phyloP scores from a whole-genome alignment of 495 filamentous ascomycete species.

The Ascodesmis nigricans region DNA sequence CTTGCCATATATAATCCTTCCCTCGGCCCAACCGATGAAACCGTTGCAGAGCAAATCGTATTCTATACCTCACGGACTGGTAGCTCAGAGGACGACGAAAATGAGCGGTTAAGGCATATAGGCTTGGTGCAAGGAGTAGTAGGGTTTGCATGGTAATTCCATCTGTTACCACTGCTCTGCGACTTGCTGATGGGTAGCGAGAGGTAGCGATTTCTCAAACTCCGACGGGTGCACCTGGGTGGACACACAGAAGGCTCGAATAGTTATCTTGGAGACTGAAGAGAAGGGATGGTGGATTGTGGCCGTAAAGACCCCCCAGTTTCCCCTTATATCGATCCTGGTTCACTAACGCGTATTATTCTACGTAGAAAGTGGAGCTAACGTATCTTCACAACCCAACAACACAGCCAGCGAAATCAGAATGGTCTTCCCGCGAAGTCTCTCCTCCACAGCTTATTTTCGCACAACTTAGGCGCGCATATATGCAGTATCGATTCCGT shows the following conservation, averaged over 20 bases:
- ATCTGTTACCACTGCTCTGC: not conserved
- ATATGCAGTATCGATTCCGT: constrained; percentile 68
- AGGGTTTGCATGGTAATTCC: constrained; percentile 51
- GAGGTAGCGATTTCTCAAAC: constrained; percentile 48
- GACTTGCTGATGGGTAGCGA: constrained; percentile 6
- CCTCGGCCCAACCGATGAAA: constrained; percentile 72
- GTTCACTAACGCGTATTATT: constrained; percentile 27
- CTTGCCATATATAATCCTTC: constrained; percentile 87
- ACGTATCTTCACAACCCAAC: constrained; percentile 22
- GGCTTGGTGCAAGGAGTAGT: constrained; percentile 97
- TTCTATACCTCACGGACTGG: constrained; percentile 54
- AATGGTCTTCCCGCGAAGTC: constrained; percentile 78
- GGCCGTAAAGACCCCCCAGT: constrained; percentile 49
- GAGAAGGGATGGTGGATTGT: constrained; percentile 81
- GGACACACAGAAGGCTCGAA: constrained; percentile 71
- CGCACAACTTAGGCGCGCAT: constrained; percentile 59
- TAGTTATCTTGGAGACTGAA: constrained; percentile 66
- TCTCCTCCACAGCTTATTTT: constrained; percentile 58
- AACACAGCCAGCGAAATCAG: constrained; percentile 24
- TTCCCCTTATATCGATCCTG: constrained; percentile 33
- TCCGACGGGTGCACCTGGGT: constrained; percentile 57
- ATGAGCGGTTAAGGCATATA: constrained; percentile 73
- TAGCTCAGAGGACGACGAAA: constrained; percentile 28
- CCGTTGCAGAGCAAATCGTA: constrained; percentile 69
- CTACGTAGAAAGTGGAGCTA: constrained; percentile 14